Percentiles rank a stretch among this genome's conserved stretches.
phyloP scores from a whole-genome alignment of 352 stramenopile genomes.

The Thraustochytrium striatum region DNA sequence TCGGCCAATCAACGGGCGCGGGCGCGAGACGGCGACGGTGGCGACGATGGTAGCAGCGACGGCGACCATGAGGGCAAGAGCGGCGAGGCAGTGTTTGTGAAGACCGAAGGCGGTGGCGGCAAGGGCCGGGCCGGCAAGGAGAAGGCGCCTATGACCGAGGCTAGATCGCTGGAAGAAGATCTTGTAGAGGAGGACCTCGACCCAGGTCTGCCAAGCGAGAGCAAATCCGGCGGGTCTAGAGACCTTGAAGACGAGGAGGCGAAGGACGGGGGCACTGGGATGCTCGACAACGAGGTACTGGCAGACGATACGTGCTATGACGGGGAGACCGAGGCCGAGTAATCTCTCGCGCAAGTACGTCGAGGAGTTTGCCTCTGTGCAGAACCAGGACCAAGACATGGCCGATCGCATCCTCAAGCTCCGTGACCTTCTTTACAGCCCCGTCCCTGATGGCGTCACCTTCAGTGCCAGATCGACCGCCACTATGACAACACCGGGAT shows the following conservation, averaged over 20 bases:
- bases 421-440: slow-evolving; percentile 14
- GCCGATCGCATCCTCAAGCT: slow-evolving; percentile 19
- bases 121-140: not conserved
- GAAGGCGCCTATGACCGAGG: not conserved
- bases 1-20: no score
- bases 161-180: not conserved
- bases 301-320: not conserved
- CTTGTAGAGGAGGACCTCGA: not conserved
- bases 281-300: not conserved
- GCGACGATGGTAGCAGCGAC: no score
- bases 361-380: slow-evolving; percentile 33
- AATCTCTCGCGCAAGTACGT: no score
- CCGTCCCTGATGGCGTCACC: slow-evolving; percentile 29
- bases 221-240: no score
- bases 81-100: not conserved
- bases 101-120: not conserved
- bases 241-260: no score
- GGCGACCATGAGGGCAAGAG: no score
- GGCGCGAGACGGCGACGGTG: no score
- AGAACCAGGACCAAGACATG: slow-evolving; percentile 28
- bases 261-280: no score
- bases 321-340: not conserved
- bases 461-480: slow-evolving; percentile 33
- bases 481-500: slow-evolving; percentile 33
- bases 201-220: not conserved